These are phyloP conservation scores for Sporothrix inflata DNA, from an alignment of 2,329 filamentous ascomycete species.

Conservation along the genomic window DNA sequence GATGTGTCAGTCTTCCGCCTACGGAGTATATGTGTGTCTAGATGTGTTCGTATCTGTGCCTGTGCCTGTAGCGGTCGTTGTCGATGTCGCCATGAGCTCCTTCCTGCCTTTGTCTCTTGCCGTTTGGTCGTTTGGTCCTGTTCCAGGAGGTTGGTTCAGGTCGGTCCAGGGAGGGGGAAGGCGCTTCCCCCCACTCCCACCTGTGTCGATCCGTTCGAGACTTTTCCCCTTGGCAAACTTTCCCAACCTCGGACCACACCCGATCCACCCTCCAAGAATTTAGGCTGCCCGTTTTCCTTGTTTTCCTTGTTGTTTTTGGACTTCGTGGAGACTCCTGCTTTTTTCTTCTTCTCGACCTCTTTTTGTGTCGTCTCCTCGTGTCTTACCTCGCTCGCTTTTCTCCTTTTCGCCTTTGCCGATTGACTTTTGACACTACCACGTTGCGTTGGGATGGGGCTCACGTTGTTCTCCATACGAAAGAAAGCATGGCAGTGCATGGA, in stretches of 20 bases:
- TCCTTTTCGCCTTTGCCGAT: background rate
- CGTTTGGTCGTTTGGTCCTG: background rate
- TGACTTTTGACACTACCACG: constrained; percentile 8
- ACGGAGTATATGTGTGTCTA: too few relatives aligned
- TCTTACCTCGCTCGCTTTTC: background rate
- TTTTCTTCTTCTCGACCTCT: background rate
- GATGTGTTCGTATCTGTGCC: too few relatives aligned
- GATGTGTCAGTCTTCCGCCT: background rate
- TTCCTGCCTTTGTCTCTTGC: background rate
- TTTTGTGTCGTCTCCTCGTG: background rate
- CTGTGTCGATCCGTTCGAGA: constrained; percentile 12
- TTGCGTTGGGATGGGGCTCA: background rate
- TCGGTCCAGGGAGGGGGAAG: constrained; percentile 1
- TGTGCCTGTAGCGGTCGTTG: too few relatives aligned
- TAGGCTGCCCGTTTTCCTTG: background rate
- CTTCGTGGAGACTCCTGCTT: background rate
- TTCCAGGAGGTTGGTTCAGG: constrained; percentile 5
- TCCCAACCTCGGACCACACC: background rate
- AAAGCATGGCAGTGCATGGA: too few relatives aligned
- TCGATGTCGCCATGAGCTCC: background rate
- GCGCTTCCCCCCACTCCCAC: background rate
- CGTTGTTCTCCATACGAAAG: background rate
- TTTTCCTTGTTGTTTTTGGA: background rate
- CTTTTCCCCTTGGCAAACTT: background rate
- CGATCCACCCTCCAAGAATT: background rate